These are phyloP conservation scores for Colletotrichum paranaense DNA, from an alignment of 2,329 filamentous ascomycete genomes.

Conservation along the genomic window DNA sequence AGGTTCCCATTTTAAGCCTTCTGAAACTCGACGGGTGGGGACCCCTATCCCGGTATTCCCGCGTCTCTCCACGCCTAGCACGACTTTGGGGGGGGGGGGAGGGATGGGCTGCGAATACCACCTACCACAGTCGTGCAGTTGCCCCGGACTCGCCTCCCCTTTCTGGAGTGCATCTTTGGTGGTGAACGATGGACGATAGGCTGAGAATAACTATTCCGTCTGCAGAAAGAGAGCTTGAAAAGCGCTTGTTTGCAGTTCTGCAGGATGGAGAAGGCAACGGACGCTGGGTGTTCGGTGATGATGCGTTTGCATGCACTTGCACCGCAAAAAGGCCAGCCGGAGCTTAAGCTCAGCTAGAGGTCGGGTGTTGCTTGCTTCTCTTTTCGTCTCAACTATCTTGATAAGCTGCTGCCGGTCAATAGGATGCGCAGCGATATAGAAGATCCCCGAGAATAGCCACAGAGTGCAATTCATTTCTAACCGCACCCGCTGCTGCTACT, in stretches of 20 bases:
- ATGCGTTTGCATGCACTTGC: no score
- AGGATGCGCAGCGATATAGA: constrained; percentile 16
- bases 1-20: constrained; percentile 22
- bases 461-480: constrained; percentile 22
- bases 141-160: constrained; percentile 13
- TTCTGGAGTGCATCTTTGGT: not conserved
- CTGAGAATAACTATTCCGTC: no score
- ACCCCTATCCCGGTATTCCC: constrained; percentile 20
- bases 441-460: constrained; percentile 21
- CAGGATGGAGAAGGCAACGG: no score
- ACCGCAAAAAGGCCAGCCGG: not conserved
- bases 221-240: no score
- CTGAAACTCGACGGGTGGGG: constrained; percentile 26
- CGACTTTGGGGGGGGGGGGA: not conserved
- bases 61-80: constrained; percentile 1
- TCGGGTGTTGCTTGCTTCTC: not conserved
- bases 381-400: constrained; percentile 9
- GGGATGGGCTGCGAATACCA: constrained; percentile 9
- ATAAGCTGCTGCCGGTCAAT: constrained; percentile 7
- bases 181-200: not conserved
- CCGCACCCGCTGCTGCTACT: not conserved
- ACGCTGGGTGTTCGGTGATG: no score
- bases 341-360: not conserved
- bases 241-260: no score
- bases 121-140: constrained; percentile 27